Evolutionary conservation across 2,329 filamentous ascomycete genomes (phyloP), one percentile per base, ranked within the genome.

Genomic region (Teratosphaeria gauchensis): DNA sequence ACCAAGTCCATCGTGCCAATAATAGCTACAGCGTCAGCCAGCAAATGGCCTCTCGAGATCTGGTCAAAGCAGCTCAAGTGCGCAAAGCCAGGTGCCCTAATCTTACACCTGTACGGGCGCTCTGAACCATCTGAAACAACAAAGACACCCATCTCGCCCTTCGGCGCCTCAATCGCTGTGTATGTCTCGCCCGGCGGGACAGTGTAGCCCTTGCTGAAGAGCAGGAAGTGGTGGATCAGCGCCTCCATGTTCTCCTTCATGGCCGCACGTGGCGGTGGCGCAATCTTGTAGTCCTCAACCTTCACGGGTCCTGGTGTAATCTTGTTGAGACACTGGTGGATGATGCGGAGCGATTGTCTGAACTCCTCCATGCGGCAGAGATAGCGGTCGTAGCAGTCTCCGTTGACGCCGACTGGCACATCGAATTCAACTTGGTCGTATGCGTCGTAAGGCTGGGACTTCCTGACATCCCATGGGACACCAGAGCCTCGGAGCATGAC

Each of bases 171-270:
- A 65, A 99, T 99, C 62, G 88, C 92, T 53, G 88, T 92, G 82
- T 99, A 99, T 5, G 94, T 99, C 82, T 99, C 94, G 63, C 94
- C 95, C 7, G 95, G 94, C 51, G 94, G 94, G 3, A 99, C 94
- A 52, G 90, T 84, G 77, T 99, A 99, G 60, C 94, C 94, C 84
- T 99, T 99, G 75, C 92, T 97, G 81, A 92, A 99, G 57, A 99
- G 86, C 65, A 99, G 79, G 83, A 99, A 99, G 81, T 99, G 94
- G 80, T 99, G 94, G 73, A 99, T 99, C 51, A 99, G 84, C 46
- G 94, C 92, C 80, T 99, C 94, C 95, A 99, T 99, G 81, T 99
- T 99, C 84, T 99, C 94, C 84, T 99, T 99, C 94, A 99, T 99
- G 71, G 94, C 94, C 52, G 90, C 82, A 71, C 94, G 87, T n/a